phyloP scores from a whole-genome alignment of 2,329 filamentous ascomycete genomes.

The Peltaster fructicola region DNA sequence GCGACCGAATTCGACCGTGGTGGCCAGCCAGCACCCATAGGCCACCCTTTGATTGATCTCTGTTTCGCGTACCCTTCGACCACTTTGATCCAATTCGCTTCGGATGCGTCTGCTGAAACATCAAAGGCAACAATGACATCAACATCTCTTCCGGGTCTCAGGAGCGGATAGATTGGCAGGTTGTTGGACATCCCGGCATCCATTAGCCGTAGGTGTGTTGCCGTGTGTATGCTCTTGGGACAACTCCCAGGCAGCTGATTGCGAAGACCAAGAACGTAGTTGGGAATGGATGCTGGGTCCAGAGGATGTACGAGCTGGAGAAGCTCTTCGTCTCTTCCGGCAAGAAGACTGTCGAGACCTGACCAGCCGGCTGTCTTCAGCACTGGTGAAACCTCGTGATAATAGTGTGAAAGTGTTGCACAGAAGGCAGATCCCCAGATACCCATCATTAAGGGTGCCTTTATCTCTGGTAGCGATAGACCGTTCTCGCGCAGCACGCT shows the following conservation, averaged over 20 bases:
- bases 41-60: conserved; percentile 85
- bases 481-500: conserved; percentile 46
- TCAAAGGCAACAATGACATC: conserved; percentile 89
- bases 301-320: conserved; percentile 91
- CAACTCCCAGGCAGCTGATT: conserved; percentile 55
- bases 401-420: conserved; percentile 88
- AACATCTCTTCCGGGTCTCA: conserved; percentile 72
- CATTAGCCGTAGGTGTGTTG: conserved; percentile 53
- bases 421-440: conserved; percentile 97
- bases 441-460: conserved; percentile 69
- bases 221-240: conserved; percentile 57
- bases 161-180: conserved; percentile 81
- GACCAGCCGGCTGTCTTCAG: conserved; percentile 50
- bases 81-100: conserved; percentile 90
- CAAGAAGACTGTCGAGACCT: conserved; percentile 59
- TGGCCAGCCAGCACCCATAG: conserved; percentile 87
- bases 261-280: conserved; percentile 71
- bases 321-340: conserved; percentile 65
- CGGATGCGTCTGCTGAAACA: conserved; percentile 79
- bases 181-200: conserved; percentile 99
- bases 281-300: conserved; percentile 77
- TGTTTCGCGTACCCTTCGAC: conserved; percentile 85
- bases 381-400: conserved; percentile 76
- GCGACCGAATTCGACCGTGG: conserved; percentile 39
- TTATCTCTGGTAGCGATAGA: conserved; percentile 64